A percentile compares a stretch with the other conserved stretches of the same genome.
phyloP scores from a whole-genome alignment of 805 yeast species.

The Saccharomycopsis schoenii region DNA sequence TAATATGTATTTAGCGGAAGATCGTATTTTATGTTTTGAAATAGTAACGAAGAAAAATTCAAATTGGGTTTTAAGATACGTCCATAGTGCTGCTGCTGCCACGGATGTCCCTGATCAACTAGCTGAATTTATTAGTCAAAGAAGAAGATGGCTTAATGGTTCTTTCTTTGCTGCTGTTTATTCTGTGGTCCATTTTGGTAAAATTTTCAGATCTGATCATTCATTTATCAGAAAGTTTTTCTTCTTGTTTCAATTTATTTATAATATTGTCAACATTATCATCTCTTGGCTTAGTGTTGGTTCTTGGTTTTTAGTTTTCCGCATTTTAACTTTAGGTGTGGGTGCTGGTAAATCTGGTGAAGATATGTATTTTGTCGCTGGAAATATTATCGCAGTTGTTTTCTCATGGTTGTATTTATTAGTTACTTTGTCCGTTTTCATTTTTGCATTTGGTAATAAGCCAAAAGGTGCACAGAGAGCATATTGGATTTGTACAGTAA shows the following conservation, averaged over 20 bases:
- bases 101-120: constrained; percentile 59
- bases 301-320: constrained; percentile 51
- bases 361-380: constrained; percentile 33
- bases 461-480: constrained; percentile 51
- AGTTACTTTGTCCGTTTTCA: constrained; percentile 47
- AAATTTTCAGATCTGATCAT: constrained; percentile 47
- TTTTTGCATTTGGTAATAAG: constrained; percentile 53
- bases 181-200: constrained; percentile 43
- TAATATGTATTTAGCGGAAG: constrained; percentile 64
- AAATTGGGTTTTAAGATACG: constrained; percentile 54
- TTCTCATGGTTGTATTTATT: constrained; percentile 48
- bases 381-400: constrained; percentile 39
- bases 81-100: constrained; percentile 54
- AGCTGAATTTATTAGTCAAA: constrained; percentile 53
- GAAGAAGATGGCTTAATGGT: constrained; percentile 63
- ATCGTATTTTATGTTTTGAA: constrained; percentile 57
- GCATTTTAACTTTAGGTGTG: constrained; percentile 48
- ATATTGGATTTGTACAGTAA: constrained; percentile 41
- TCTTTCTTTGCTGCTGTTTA: constrained; percentile 59
- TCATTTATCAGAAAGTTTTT: constrained; percentile 38
- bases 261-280: constrained; percentile 43
- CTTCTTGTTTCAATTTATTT: constrained; percentile 45
- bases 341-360: constrained; percentile 40
- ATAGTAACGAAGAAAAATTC: constrained; percentile 47
- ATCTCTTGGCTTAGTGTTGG: constrained; percentile 59